Conservation (phyloP, 2,329 filamentous ascomycete species). For the Aspergillus hortae region DNA sequence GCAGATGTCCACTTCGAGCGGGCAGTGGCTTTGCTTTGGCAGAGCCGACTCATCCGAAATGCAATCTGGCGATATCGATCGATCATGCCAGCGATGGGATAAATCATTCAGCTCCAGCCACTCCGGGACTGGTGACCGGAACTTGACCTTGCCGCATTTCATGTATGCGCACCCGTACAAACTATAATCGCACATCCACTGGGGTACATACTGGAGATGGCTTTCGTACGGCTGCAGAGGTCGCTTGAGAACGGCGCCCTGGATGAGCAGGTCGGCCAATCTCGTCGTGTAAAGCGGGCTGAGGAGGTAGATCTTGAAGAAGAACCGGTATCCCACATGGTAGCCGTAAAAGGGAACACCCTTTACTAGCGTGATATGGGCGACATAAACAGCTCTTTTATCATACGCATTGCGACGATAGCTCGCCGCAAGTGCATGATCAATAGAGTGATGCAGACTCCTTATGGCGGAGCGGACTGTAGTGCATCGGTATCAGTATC, state of each 20-base stretch:
- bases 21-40: constrained; percentile 79
- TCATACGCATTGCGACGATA: constrained; percentile 74
- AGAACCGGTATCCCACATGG: constrained; percentile 85
- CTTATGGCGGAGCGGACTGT: constrained; percentile 72
- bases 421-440: constrained; percentile 81
- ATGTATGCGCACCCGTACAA: constrained; percentile 91
- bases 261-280: constrained; percentile 78
- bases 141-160: constrained; percentile 65
- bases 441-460: constrained; percentile 78
- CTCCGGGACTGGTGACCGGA: constrained; percentile 71
- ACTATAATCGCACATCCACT: constrained; percentile 99
- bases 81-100: constrained; percentile 74
- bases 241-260: constrained; percentile 80
- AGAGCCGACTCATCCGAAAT: constrained; percentile 63
- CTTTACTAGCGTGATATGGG: constrained; percentile 87
- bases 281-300: constrained; percentile 85
- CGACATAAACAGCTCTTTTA: constrained; percentile 70
- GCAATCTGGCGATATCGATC: constrained; percentile 59
- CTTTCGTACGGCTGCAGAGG: constrained; percentile 90
- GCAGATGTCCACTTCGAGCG: constrained; percentile 84
- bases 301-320: constrained; percentile 90
- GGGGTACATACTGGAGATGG: constrained; percentile 84
- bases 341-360: constrained; percentile 95
- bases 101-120: constrained; percentile 60
- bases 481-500: neutral